Evolutionary conservation across 441 rosid species (phyloP), one percentile per base, ranked within the genome.

Genomic region (Erysimum pusillum): DNA sequence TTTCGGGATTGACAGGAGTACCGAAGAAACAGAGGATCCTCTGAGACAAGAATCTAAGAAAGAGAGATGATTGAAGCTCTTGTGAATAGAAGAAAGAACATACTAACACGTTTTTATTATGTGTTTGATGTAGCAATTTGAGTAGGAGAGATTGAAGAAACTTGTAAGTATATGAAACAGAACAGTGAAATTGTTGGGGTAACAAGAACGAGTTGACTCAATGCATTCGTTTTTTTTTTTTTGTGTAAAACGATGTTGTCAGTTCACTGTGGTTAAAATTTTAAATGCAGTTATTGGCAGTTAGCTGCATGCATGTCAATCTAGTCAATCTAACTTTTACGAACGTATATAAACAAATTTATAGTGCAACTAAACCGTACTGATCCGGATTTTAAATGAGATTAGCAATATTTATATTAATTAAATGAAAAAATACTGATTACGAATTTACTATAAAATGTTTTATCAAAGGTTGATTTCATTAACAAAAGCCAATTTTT

Each of bases 1-100:
- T 73, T 74, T 79, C 1, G 79, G 82, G 54, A 36, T 79, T 46
- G 72, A 63, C 59, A 11, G 35, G 61, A 74, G 71, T 61, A 56
- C 56, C 0, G 61, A 67, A 14, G 78, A 73, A 18, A 38, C 74
- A 0, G 74, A 78, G 10, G 75, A 73, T 62, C 36, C 81, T 61
- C 14, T 67, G 38, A 74, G 78, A 79, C 62, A 58, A 7, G 81
- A 62, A 28, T 54, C 82, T 62, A 79, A 79, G 35, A 79, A 73
- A 68, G 75, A 79, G 71, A 78, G 74, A 48, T 78, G 77, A 73
- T 15, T 48, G 12, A 22, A 42, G 31, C 17, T 58, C 2, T 58
- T 78, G 73, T 78, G 70, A 67, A 73, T 78, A 72, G 34, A 66
- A 18, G 56, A 15, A 32, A 15, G 48, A 77, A 22, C 44, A 48